A percentile compares a stretch with the other conserved stretches of the same genome.
Conservation (phyloP, 371 early-diverging fungal species). For the Lichtheimia ramosa region DNA sequence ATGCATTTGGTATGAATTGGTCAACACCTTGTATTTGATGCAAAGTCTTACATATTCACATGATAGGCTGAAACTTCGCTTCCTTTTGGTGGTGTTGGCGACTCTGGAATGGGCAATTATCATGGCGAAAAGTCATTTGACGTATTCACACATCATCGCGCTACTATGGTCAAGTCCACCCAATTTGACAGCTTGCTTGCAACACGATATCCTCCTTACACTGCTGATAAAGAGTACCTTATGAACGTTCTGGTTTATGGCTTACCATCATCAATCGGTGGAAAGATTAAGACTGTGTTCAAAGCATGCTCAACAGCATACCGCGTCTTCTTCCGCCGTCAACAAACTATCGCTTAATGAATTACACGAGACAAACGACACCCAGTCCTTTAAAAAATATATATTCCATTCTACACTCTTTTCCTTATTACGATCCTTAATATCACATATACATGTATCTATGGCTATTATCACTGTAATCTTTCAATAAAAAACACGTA, state of each 20-base stretch:
- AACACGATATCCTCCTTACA: slow-evolving; percentile 53
- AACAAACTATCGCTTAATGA: background rate
- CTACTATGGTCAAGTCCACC: slow-evolving; percentile 53
- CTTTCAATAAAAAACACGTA: too few species aligned
- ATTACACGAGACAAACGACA: too few species aligned
- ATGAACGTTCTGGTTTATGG: slow-evolving; percentile 28
- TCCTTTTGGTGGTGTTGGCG: slow-evolving; percentile 89
- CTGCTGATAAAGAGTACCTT: slow-evolving; percentile 29
- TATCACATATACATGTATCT: too few species aligned
- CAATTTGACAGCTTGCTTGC: slow-evolving; percentile 43
- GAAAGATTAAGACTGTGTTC: slow-evolving; percentile 25
- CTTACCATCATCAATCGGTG: slow-evolving; percentile 23
- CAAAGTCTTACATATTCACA: too few species aligned
- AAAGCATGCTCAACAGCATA: slow-evolving; percentile 14
- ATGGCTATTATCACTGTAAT: too few species aligned
- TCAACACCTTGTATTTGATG: too few species aligned
- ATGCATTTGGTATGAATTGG: slow-evolving; percentile 37
- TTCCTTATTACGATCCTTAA: too few species aligned
- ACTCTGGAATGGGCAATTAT: slow-evolving; percentile 80
- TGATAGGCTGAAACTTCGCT: slow-evolving; percentile 39
- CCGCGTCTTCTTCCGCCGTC: background rate
- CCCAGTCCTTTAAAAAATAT: too few species aligned
- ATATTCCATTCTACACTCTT: too few species aligned
- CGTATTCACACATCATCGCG: slow-evolving; percentile 67
- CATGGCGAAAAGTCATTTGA: slow-evolving; percentile 79